Conservation (phyloP, 306 rosid genomes). For the Alnus rubra region DNA sequence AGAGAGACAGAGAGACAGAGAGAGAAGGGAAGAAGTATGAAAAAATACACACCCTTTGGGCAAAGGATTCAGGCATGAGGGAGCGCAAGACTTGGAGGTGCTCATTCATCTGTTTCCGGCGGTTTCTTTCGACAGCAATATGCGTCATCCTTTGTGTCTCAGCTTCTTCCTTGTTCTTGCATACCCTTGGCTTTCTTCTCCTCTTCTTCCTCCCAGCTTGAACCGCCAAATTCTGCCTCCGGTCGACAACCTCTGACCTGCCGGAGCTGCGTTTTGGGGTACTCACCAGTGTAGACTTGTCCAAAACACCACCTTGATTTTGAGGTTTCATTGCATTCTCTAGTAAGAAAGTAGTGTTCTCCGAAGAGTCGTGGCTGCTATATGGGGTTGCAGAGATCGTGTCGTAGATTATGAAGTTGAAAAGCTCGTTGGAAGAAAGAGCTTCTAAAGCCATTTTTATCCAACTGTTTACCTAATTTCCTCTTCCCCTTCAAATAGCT, state of each 20-base stretch:
- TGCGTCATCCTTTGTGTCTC: slow-evolving; percentile 96
- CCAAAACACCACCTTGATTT: slow-evolving; percentile 19
- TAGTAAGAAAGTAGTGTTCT: slow-evolving; percentile 26
- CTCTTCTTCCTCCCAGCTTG: slow-evolving; percentile 64
- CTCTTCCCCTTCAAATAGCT: background rate
- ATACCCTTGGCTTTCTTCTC: slow-evolving; percentile 69
- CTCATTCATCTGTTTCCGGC: slow-evolving; percentile 90
- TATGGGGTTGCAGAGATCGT: slow-evolving; percentile 71
- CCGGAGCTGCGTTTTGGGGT: slow-evolving; percentile 27
- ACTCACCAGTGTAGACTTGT: background rate
- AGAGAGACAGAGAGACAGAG: background rate
- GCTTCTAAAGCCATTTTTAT: slow-evolving; percentile 66
- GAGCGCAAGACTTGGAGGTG: slow-evolving; percentile 85
- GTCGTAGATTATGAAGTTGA: slow-evolving; percentile 76
- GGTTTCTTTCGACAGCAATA: slow-evolving; percentile 88
- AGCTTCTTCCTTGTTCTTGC: slow-evolving; percentile 87
- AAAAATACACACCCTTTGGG: slow-evolving; percentile 71
- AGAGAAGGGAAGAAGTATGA: background rate
- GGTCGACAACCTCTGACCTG: slow-evolving; percentile 17
- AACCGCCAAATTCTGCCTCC: slow-evolving; percentile 26
- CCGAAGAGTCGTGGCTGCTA: slow-evolving; percentile 39
- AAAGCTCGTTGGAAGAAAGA: slow-evolving; percentile 58
- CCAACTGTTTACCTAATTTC: background rate
- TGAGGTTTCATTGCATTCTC: slow-evolving; percentile 28
- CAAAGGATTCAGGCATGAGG: slow-evolving; percentile 85